phyloP scores from a whole-genome alignment of 2,329 filamentous ascomycete species.

The Fusarium sp. region DNA sequence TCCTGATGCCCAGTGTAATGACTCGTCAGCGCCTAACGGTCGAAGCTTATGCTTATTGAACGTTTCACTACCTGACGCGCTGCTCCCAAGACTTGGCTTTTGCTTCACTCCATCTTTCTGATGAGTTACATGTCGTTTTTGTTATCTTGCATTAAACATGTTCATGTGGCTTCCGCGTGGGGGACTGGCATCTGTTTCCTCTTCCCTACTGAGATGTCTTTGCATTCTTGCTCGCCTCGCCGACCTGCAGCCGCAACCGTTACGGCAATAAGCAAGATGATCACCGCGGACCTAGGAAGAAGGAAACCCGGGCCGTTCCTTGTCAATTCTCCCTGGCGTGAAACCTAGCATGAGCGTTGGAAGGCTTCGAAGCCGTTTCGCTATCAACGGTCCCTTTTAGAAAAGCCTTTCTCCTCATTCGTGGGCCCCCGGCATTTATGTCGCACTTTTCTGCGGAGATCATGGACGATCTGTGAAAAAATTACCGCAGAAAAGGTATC shows the following conservation, averaged over 20 bases:
- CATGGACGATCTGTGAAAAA: constrained; percentile 5
- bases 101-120: background rate
- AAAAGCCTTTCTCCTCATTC: constrained; percentile 5
- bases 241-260: background rate
- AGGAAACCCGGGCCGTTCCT: constrained; percentile 24
- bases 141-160: background rate
- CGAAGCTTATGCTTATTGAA: background rate
- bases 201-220: background rate
- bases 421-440: background rate
- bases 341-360: constrained; percentile 8
- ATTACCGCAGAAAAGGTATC: constrained; percentile 10
- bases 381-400: background rate
- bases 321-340: constrained; percentile 8
- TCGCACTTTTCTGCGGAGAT: constrained; percentile 13
- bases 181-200: background rate
- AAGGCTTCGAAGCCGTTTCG: constrained; percentile 18
- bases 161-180: background rate
- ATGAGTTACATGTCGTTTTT: background rate
- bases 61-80: background rate
- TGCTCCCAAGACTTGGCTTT: background rate
- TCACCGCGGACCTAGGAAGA: background rate
- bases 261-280: background rate
- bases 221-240: background rate
- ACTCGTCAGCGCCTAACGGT: constrained; percentile 8
- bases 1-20: background rate